Conservation (phyloP, 495 filamentous ascomycete species). For the Lasiosphaeria hispida region DNA sequence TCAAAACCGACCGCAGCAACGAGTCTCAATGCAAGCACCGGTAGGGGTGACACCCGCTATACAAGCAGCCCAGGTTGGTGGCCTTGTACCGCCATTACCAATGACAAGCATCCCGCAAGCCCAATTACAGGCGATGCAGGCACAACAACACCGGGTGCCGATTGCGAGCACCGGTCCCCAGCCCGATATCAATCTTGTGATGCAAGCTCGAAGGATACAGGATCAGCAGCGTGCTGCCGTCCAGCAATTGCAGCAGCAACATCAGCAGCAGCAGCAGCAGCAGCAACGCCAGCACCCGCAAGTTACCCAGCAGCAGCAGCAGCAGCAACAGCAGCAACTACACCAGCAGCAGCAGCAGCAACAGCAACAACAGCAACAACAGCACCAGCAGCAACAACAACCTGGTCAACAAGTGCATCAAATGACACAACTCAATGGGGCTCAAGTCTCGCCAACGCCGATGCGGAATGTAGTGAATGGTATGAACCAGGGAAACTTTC, state of each 20-base stretch:
- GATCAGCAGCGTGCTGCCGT: slow-evolving; percentile 50
- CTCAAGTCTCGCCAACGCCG: slow-evolving; percentile 38
- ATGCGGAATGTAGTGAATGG: slow-evolving; percentile 52
- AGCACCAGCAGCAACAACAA: slow-evolving; percentile 43
- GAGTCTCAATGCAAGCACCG: slow-evolving; percentile 42
- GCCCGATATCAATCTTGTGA: slow-evolving; percentile 53
- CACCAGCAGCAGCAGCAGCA: slow-evolving; percentile 34
- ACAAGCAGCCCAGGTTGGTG: slow-evolving; percentile 42
- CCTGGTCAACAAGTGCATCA: slow-evolving; percentile 32
- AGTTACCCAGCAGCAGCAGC: slow-evolving; percentile 29
- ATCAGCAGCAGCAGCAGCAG: slow-evolving; percentile 37
- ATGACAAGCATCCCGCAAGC: slow-evolving; percentile 71
- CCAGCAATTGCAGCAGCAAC: slow-evolving; percentile 45
- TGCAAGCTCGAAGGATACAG: slow-evolving; percentile 61
- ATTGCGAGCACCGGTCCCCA: slow-evolving; percentile 57
- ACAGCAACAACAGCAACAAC: slow-evolving; percentile 34
- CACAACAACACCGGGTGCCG: slow-evolving; percentile 57
- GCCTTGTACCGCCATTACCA: slow-evolving; percentile 55
- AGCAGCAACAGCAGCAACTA: slow-evolving; percentile 27
- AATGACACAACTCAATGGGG: slow-evolving; percentile 32
- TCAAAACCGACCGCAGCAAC: slow-evolving; percentile 34
- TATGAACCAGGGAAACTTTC: slow-evolving; percentile 48
- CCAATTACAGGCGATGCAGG: slow-evolving; percentile 63
- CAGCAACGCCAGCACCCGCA: slow-evolving; percentile 30
- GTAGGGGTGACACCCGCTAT: slow-evolving; percentile 40